Base-by-base conservation (phyloP, 2,329 filamentous ascomycete species). In the Trichophyton mentagrophytes region DNA sequence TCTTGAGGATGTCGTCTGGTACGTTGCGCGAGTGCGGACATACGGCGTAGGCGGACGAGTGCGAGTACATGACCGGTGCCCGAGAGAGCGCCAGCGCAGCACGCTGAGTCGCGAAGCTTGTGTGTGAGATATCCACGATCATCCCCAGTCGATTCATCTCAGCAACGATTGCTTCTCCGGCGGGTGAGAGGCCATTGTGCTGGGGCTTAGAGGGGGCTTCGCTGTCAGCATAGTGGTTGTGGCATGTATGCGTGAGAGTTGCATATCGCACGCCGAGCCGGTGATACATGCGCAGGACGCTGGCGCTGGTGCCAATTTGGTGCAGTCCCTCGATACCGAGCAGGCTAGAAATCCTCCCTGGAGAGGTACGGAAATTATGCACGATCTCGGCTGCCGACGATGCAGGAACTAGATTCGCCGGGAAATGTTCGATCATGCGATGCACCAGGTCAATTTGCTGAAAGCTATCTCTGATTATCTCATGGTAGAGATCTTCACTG, bases 81-180 rank as follows among this genome's bases (percentile, higher is more conserved):
- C 80, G 77, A 69, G 87, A 91, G 5, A 89, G 89, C 2, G 60
- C 56, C 0, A 96, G 81, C 0, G 92, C 88, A 67, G 96, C 88
- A 5, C 85, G 76, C 89, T 95, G 93, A 0, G 91, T 96, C 62
- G 92, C 87, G 61, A 83, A 81, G 67, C 87, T 81, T 25, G 85
- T 84, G 71, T 96, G 92, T 4, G 88, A 82, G 40, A 96, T 79
- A 70, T 96, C 92, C 46, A 97, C 88, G n/a, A 96, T 84, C 85
- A 96, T 90, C 27, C 92, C 92, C 1, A 96, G 78, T 2, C 92
- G 83, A 71, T 96, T 97, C 91, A 97, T 96, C 77, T 97, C 92
- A 40, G 79, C 78, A 51, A 97, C 78, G 0, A 96, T 75, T 11
- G 79, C 71, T 58, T 82, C 81, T 3, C 92, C 92, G 1, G 80